These are phyloP conservation scores for Hymenochaete sp. DNA, from an alignment of 1,284 basidiomycete genomes.

Conservation along the genomic window DNA sequence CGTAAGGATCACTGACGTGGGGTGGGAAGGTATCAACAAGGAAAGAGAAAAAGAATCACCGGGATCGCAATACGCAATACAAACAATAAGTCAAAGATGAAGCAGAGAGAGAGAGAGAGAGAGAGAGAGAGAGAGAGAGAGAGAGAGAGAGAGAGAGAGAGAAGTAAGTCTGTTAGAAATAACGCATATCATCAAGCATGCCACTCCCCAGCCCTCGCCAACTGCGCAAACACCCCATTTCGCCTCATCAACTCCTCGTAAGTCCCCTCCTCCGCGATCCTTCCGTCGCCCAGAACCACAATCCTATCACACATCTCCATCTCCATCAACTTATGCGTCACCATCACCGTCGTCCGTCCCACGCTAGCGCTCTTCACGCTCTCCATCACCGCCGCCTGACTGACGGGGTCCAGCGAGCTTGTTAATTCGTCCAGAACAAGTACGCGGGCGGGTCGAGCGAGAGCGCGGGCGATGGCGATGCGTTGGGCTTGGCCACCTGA, in stretches of 20 bases:
- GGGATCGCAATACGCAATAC: slow-evolving; percentile 1
- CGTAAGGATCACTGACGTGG: not conserved
- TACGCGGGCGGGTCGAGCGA: slow-evolving; percentile 64
- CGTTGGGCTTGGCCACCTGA: slow-evolving; percentile 95
- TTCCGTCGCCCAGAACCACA: slow-evolving; percentile 72
- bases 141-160: not conserved
- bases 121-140: not conserved
- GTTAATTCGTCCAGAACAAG: slow-evolving; percentile 94
- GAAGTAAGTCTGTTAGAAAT: not conserved
- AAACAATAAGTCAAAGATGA: slow-evolving; percentile 2
- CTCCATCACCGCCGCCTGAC: slow-evolving; percentile 73
- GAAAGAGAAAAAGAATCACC: slow-evolving; percentile 2
- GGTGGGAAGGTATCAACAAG: too few relatives aligned
- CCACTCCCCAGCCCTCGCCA: slow-evolving; percentile 88
- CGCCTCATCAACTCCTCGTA: slow-evolving; percentile 63
- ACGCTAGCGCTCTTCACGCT: slow-evolving; percentile 56
- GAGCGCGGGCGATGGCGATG: slow-evolving; percentile 83
- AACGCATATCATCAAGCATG: slow-evolving; percentile 31
- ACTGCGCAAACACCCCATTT: slow-evolving; percentile 70
- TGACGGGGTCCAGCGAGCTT: slow-evolving; percentile 77
- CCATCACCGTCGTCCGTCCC: slow-evolving; percentile 77
- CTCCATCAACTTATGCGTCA: slow-evolving; percentile 87
- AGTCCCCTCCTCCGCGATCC: slow-evolving; percentile 71
- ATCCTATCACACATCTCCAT: slow-evolving; percentile 93
- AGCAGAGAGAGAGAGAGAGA: not conserved